Evolutionary conservation across 331 rosid species (phyloP).

Genomic region (Arachis monticola): DNA sequence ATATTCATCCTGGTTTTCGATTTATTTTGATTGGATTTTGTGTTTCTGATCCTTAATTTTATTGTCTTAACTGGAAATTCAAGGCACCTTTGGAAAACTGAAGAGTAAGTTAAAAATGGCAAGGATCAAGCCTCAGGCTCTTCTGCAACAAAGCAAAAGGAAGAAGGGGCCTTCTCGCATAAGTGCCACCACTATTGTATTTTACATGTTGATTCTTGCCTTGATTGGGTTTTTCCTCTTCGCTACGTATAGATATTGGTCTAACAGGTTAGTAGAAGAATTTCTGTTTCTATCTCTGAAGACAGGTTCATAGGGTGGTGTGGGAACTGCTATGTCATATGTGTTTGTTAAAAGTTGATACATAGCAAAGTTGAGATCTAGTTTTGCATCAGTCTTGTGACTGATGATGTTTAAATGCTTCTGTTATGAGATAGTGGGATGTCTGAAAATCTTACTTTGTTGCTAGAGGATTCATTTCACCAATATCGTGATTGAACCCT

Average conservation of each 20-base stretch:
- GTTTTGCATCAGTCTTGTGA: slow-evolving; percentile 6
- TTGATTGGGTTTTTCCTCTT: slow-evolving; percentile 63
- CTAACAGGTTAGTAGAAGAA: slow-evolving; percentile 55
- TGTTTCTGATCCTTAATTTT: slow-evolving; percentile 1
- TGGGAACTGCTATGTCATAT: slow-evolving; percentile 6
- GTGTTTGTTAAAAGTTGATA: slow-evolving; percentile 10
- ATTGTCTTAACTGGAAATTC: slow-evolving; percentile 31
- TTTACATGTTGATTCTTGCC: slow-evolving; percentile 60
- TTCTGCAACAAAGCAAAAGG: slow-evolving; percentile 87
- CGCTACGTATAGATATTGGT: slow-evolving; percentile 73
- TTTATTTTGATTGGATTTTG: background rate
- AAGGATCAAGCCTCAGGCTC: slow-evolving; percentile 88
- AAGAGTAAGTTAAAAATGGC: slow-evolving; percentile 60
- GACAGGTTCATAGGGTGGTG: slow-evolving; percentile 24
- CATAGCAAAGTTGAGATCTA: slow-evolving; percentile 13
- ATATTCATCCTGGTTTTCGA: background rate
- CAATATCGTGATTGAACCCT: slow-evolving; percentile 19
- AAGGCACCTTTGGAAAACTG: slow-evolving; percentile 14
- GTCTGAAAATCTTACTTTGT: slow-evolving; percentile 13
- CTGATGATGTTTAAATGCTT: slow-evolving; percentile 15
- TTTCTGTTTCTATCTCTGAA: slow-evolving; percentile 19
- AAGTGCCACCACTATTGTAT: slow-evolving; percentile 56
- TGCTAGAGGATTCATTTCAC: slow-evolving; percentile 25
- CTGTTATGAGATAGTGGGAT: slow-evolving; percentile 32
- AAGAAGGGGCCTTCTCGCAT: slow-evolving; percentile 84